These are phyloP conservation scores for Trichoderma koningii DNA, from an alignment of 2,329 filamentous ascomycete species.

Conservation along the genomic window DNA sequence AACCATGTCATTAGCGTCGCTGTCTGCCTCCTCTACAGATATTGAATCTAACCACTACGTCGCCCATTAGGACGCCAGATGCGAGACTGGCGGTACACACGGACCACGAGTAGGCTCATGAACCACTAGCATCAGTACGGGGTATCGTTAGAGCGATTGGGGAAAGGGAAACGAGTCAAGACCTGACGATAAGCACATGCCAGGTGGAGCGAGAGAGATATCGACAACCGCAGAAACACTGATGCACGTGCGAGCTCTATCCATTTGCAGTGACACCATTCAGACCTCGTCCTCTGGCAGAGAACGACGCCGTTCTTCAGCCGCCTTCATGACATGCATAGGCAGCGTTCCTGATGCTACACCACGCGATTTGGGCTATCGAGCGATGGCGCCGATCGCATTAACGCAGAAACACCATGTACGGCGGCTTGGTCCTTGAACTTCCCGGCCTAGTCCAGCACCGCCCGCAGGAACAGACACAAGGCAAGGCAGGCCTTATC, in stretches of 20 bases:
- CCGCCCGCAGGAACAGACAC: constrained; percentile 19
- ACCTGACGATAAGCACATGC: constrained; percentile 18
- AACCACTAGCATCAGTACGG: constrained; percentile 1
- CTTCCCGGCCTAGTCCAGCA: constrained; percentile 15
- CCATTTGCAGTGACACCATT: not conserved
- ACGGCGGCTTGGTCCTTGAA: not conserved
- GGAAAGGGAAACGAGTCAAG: not conserved
- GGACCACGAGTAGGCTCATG: constrained; percentile 14
- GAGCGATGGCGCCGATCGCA: not conserved
- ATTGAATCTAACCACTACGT: constrained; percentile 3
- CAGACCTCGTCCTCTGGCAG: not conserved
- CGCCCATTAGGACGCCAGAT: constrained; percentile 5
- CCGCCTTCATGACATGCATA: not conserved
- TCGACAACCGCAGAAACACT: constrained; percentile 8
- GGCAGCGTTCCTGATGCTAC: not conserved
- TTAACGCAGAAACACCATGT: not conserved
- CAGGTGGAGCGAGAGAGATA: constrained; percentile 9
- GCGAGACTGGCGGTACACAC: constrained; percentile 16
- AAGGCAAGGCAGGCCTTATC: not conserved
- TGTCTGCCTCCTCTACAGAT: not conserved
- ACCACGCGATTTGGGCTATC: not conserved
- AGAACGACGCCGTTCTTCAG: not conserved
- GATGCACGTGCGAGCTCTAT: constrained; percentile 18
- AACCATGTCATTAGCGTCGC: constrained; percentile 1
- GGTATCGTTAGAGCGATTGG: not conserved